These are phyloP conservation scores for Globisporangium recalcitrans DNA, from an alignment of 352 stramenopile species.

Conservation along the genomic window DNA sequence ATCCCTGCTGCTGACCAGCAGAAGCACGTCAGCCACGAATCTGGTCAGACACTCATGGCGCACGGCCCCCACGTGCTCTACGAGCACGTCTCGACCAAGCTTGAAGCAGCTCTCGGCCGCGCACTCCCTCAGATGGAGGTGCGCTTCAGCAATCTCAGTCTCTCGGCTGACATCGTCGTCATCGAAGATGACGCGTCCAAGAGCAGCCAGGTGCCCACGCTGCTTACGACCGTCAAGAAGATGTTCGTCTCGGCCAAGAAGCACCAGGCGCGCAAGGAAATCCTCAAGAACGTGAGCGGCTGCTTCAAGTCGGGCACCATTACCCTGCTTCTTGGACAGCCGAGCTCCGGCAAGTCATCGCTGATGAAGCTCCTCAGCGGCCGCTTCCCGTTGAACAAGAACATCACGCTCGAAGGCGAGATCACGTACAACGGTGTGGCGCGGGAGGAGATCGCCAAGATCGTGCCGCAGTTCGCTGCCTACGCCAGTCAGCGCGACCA, in stretches of 20 bases:
- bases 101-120: constrained; percentile 17
- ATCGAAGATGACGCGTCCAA: not conserved
- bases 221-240: constrained; percentile 20
- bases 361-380: constrained; percentile 30
- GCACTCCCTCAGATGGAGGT: constrained; percentile 23
- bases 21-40: constrained; percentile 3
- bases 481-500: constrained; percentile 31
- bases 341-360: constrained; percentile 32
- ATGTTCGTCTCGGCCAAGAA: constrained; percentile 25
- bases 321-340: constrained; percentile 31
- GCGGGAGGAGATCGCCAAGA: constrained; percentile 16
- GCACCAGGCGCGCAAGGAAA: constrained; percentile 25
- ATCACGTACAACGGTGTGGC: constrained; percentile 26
- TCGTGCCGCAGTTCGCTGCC: constrained; percentile 26
- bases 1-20: no score
- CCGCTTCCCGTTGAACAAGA: constrained; percentile 22
- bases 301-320: constrained; percentile 27
- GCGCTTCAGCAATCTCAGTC: constrained; percentile 19
- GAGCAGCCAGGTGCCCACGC: constrained; percentile 11
- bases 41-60: constrained; percentile 10
- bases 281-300: constrained; percentile 14
- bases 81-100: constrained; percentile 11
- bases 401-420: constrained; percentile 22
- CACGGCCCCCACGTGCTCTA: constrained; percentile 21
- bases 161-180: constrained; percentile 14